A percentile compares a stretch with the other conserved stretches of the same genome.
Evolutionary conservation across 2,329 filamentous ascomycete genomes (phyloP).

Genomic region (Didymosphaeria variabile): DNA sequence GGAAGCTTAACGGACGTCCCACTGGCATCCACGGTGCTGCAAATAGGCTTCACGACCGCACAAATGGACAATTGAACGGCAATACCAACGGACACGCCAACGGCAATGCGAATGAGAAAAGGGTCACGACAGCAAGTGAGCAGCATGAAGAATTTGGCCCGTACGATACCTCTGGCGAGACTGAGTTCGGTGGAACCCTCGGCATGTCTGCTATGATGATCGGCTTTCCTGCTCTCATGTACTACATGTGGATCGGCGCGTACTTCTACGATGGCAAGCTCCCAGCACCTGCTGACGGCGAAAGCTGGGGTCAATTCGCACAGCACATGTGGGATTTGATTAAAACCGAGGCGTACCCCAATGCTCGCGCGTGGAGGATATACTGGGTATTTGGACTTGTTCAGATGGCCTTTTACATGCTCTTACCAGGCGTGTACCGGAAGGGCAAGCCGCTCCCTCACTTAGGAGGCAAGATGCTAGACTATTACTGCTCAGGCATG

Average conservation of each 20-base stretch:
- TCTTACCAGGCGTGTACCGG: slow-evolving; percentile 85
- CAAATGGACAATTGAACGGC: slow-evolving; percentile 50
- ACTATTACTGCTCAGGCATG: slow-evolving; percentile 94
- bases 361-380: slow-evolving; percentile 83
- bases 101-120: slow-evolving; percentile 24
- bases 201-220: slow-evolving; percentile 88
- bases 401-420: slow-evolving; percentile 82
- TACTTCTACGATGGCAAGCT: slow-evolving; percentile 90
- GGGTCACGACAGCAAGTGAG: slow-evolving; percentile 45
- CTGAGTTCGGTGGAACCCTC: slow-evolving; percentile 88
- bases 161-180: slow-evolving; percentile 60
- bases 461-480: slow-evolving; percentile 82
- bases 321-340: slow-evolving; percentile 75
- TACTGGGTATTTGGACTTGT: slow-evolving; percentile 95
- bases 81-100: slow-evolving; percentile 36
- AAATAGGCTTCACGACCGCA: slow-evolving; percentile 9
- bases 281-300: slow-evolving; percentile 70
- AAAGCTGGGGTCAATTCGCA: slow-evolving; percentile 76
- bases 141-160: slow-evolving; percentile 42
- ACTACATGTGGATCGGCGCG: slow-evolving; percentile 98
- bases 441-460: slow-evolving; percentile 89
- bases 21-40: slow-evolving; percentile 23
- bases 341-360: slow-evolving; percentile 86
- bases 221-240: slow-evolving; percentile 94
- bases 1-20: slow-evolving; percentile 22